phyloP scores from a whole-genome alignment of 2,329 filamentous ascomycete genomes.

The Diaporthe sp. region DNA sequence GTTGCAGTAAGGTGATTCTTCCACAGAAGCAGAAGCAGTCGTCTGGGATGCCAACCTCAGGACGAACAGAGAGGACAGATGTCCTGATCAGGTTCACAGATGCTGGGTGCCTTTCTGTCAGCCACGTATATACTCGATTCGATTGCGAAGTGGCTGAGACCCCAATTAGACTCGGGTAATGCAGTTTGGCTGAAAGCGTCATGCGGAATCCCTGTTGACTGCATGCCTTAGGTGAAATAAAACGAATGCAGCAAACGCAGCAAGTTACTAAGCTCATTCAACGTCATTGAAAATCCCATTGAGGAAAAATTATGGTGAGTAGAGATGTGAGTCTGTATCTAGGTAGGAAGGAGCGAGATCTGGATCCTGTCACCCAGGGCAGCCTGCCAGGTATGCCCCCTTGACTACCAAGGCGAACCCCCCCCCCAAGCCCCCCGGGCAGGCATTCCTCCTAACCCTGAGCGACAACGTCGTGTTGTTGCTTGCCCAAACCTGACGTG shows the following conservation, averaged over 20 bases:
- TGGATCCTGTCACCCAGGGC: not conserved
- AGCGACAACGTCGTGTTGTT: not conserved
- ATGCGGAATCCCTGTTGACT: not conserved
- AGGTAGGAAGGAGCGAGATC: not conserved
- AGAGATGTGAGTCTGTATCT: no score
- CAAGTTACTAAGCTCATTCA: not conserved
- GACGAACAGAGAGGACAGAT: not conserved
- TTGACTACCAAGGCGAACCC: no score
- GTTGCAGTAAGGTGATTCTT: not conserved
- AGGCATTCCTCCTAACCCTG: not conserved
- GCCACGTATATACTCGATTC: not conserved
- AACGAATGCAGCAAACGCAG: not conserved
- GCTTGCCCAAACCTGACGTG: not conserved
- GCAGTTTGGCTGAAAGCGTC: not conserved
- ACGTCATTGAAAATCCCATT: not conserved
- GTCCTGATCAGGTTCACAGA: not conserved
- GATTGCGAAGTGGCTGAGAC: constrained; percentile 11
- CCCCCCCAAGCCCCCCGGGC: not conserved
- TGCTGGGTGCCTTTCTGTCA: not conserved
- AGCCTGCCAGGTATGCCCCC: not conserved
- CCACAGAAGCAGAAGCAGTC: not conserved
- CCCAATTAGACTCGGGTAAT: not conserved
- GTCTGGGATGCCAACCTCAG: not conserved
- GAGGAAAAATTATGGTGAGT: no score
- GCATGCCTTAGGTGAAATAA: not conserved